phyloP scores from a whole-genome alignment of 1,284 basidiomycete genomes.

The Sutorius eximius region DNA sequence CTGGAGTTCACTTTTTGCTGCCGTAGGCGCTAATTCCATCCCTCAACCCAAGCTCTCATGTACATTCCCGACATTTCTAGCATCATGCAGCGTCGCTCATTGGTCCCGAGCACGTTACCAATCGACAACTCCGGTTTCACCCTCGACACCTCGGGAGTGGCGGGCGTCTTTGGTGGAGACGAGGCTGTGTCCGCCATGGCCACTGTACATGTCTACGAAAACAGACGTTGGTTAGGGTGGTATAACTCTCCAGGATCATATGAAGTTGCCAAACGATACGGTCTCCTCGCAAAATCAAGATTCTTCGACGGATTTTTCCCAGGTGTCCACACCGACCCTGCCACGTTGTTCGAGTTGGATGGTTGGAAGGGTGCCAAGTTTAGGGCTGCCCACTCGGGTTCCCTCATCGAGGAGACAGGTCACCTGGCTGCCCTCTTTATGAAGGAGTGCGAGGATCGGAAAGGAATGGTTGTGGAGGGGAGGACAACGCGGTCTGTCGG shows the following conservation, averaged over 20 bases:
- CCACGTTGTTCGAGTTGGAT: constrained; percentile 31
- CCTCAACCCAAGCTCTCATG: constrained; percentile 16
- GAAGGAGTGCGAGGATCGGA: constrained; percentile 16
- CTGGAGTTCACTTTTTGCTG: no score
- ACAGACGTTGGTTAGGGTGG: constrained; percentile 35
- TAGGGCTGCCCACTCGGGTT: constrained; percentile 29
- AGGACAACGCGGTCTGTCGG: constrained; percentile 26
- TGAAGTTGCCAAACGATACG: constrained; percentile 32
- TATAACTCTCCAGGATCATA: constrained; percentile 40
- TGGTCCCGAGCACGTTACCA: constrained; percentile 6
- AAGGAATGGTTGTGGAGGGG: constrained; percentile 21
- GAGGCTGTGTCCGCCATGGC: constrained; percentile 38
- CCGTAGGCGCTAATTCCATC: not conserved
- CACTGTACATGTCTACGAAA: constrained; percentile 34
- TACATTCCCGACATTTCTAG: constrained; percentile 22
- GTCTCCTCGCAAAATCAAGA: constrained; percentile 26
- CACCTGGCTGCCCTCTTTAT: constrained; percentile 28
- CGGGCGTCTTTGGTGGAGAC: constrained; percentile 35
- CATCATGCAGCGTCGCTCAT: constrained; percentile 13
- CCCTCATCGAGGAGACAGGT: constrained; percentile 28
- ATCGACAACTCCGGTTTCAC: constrained; percentile 24
- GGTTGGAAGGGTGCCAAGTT: constrained; percentile 30
- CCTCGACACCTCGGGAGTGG: constrained; percentile 32
- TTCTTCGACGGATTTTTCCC: constrained; percentile 35
- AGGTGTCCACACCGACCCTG: constrained; percentile 30